These are phyloP conservation scores for Aureobasidium mangrovei DNA, from an alignment of 2,329 filamentous ascomycete species.

Conservation along the genomic window DNA sequence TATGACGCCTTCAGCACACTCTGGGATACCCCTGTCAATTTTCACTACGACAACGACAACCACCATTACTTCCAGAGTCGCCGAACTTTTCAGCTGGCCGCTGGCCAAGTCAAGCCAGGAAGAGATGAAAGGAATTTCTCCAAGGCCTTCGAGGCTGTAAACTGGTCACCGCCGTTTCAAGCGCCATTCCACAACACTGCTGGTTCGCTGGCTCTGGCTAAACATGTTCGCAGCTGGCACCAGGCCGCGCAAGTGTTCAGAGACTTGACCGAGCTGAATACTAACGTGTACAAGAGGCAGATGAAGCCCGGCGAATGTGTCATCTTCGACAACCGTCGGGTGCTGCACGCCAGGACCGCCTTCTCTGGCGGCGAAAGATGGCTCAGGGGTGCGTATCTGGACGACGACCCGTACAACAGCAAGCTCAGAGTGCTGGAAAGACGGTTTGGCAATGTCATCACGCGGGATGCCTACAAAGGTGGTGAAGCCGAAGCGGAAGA, in stretches of 20 bases:
- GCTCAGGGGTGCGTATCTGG: constrained; percentile 79
- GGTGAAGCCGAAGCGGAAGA: neutral
- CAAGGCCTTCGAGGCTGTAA: constrained; percentile 23
- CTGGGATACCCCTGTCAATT: constrained; percentile 36
- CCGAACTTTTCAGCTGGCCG: constrained; percentile 1
- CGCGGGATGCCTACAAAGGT: neutral
- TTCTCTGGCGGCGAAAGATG: constrained; percentile 67
- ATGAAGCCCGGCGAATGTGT: constrained; percentile 78
- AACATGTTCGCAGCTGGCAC: constrained; percentile 36
- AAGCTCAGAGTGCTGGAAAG: constrained; percentile 20
- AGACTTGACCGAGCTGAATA: constrained; percentile 45
- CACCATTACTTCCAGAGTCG: constrained; percentile 24
- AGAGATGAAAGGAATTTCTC: neutral
- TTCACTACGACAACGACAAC: constrained; percentile 41
- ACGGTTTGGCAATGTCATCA: neutral
- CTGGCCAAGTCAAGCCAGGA: neutral
- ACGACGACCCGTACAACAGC: constrained; percentile 51
- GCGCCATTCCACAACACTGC: constrained; percentile 21
- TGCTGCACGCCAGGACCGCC: constrained; percentile 72
- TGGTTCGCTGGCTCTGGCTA: neutral
- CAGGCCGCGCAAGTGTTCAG: constrained; percentile 49
- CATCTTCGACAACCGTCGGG: constrained; percentile 79
- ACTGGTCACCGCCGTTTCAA: constrained; percentile 32
- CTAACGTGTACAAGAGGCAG: constrained; percentile 59
- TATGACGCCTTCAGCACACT: constrained; percentile 15